A percentile compares a stretch with the other conserved stretches of the same genome.
Conservation (phyloP, 148 eudicot genomes). For the Diospyros lotus region DNA sequence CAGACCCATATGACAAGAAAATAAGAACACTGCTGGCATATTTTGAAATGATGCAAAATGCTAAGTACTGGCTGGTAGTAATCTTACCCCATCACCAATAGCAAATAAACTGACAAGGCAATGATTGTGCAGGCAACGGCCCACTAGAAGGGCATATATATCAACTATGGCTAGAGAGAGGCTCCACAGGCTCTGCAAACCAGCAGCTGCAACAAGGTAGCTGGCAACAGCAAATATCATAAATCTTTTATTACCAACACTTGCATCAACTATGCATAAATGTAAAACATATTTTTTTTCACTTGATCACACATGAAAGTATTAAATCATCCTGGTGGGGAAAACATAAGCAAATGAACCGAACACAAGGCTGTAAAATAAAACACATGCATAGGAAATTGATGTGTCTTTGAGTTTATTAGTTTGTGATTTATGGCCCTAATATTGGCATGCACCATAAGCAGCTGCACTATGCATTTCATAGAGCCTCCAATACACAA, state of each 20-base stretch:
- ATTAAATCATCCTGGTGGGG: background rate
- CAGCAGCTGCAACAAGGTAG: slow-evolving; percentile 83
- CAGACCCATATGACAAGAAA: background rate
- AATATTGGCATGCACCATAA: background rate
- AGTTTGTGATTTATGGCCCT: background rate
- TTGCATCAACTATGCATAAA: background rate
- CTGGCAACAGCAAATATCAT: slow-evolving; percentile 24
- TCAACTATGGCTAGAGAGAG: slow-evolving; percentile 54
- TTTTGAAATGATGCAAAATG: background rate
- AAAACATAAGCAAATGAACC: background rate
- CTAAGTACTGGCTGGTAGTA: background rate
- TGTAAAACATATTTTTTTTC: background rate
- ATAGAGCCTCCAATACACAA: background rate
- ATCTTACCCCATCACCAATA: slow-evolving; percentile 85
- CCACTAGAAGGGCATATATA: slow-evolving; percentile 67
- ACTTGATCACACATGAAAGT: background rate
- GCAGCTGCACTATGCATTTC: background rate
- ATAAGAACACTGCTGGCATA: background rate
- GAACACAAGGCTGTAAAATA: background rate
- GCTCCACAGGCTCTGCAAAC: slow-evolving; percentile 84
- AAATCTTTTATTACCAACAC: background rate
- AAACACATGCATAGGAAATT: too few species aligned
- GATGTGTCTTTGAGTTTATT: background rate
- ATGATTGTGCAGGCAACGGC: slow-evolving; percentile 56
- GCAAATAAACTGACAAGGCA: slow-evolving; percentile 57